Conservation (phyloP, 768 basidiomycete species). For the Harrya chromipes region DNA sequence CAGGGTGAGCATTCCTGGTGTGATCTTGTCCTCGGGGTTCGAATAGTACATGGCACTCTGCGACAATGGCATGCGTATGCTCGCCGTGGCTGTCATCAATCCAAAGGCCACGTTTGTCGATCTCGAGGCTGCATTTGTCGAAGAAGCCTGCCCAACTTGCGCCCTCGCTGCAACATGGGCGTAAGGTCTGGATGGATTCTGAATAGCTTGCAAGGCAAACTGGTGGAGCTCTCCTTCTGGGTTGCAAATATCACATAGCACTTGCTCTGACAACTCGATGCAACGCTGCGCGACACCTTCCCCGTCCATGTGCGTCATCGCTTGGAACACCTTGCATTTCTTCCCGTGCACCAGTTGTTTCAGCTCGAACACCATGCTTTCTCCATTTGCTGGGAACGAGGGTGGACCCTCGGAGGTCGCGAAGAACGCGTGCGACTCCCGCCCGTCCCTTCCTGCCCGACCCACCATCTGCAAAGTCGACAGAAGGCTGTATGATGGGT, state of each 20-base stretch:
- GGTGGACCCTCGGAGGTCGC: not conserved
- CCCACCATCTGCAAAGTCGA: not conserved
- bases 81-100: too few species aligned
- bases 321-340: not conserved
- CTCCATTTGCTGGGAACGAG: too few species aligned
- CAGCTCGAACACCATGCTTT: not conserved
- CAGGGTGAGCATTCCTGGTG: too few species aligned
- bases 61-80: too few species aligned
- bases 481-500: not conserved
- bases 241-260: constrained; percentile 4
- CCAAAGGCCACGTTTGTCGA: too few species aligned
- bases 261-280: not conserved
- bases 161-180: too few species aligned
- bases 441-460: not conserved
- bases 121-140: not conserved
- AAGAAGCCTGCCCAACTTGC: not conserved
- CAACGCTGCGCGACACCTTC: not conserved
- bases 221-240: constrained; percentile 1
- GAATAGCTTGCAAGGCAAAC: not conserved
- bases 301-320: not conserved
- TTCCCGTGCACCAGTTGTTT: not conserved
- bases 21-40: too few species aligned
- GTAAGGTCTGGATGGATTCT: too few species aligned
- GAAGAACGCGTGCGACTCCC: not conserved
- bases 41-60: too few species aligned